Evolutionary conservation across 2,329 filamentous ascomycete species (phyloP).

Genomic region (Gaeumannomyces tritici): DNA sequence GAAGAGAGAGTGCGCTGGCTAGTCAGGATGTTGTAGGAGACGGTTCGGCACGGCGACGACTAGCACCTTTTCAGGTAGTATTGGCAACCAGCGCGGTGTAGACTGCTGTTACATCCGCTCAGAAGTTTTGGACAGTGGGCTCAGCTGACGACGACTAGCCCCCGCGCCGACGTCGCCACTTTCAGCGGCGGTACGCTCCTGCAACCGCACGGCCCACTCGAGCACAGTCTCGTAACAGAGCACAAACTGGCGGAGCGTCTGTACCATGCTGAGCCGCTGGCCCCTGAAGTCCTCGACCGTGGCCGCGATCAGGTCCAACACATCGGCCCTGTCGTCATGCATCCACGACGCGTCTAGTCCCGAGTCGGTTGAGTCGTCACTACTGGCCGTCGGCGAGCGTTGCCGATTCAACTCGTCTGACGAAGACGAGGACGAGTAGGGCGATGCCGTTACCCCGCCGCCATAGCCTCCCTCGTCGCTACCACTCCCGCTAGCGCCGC

Average conservation of each 20-base stretch:
- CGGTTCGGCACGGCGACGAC: too few relatives aligned
- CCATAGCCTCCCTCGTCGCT: conserved; percentile 2
- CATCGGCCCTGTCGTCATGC: conserved; percentile 55
- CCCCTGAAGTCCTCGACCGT: conserved; percentile 85
- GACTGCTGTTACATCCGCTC: neutral
- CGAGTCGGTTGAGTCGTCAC: conserved; percentile 6
- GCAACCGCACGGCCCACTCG: conserved; percentile 63
- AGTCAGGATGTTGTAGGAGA: too few relatives aligned
- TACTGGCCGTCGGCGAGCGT: conserved; percentile 2
- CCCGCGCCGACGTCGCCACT: neutral
- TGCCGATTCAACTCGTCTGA: conserved; percentile 2
- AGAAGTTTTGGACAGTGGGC: neutral
- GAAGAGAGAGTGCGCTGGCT: too few relatives aligned
- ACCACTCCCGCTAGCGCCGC: neutral
- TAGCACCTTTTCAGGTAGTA: neutral
- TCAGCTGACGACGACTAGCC: neutral
- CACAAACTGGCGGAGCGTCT: conserved; percentile 86
- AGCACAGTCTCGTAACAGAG: conserved; percentile 92
- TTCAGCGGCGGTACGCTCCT: conserved; percentile 22
- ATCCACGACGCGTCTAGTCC: conserved; percentile 52
- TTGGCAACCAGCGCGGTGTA: neutral
- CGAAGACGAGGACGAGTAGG: conserved; percentile 5
- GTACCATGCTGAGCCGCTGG: conserved; percentile 92
- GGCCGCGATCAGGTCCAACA: conserved; percentile 69
- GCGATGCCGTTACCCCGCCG: neutral